A percentile compares a stretch with the other conserved stretches of the same genome.
Conservation (phyloP, 2,329 filamentous ascomycete species). For the Aspergillus novoparasiticus region DNA sequence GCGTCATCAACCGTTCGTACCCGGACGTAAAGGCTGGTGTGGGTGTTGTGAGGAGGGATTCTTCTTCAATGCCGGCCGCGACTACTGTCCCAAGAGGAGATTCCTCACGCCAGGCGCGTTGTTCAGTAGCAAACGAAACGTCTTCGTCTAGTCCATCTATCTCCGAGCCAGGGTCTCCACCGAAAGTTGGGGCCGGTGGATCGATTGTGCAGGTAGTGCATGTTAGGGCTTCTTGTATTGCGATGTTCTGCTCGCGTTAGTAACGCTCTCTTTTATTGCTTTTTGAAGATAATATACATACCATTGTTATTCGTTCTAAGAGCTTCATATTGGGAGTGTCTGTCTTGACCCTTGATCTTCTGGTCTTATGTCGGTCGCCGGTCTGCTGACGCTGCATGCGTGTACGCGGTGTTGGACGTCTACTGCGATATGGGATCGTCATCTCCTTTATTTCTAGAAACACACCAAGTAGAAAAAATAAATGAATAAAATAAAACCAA, state of each 20-base stretch:
- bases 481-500: not conserved
- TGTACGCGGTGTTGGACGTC: not conserved
- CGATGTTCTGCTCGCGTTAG: constrained; percentile 9
- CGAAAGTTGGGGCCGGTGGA: constrained; percentile 20
- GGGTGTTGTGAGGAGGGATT: constrained; percentile 8
- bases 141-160: constrained; percentile 20
- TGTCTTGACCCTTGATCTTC: not conserved
- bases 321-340: not conserved
- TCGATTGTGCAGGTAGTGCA: constrained; percentile 27
- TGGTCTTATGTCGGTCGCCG: not conserved
- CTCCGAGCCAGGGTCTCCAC: constrained; percentile 18
- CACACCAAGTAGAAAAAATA: not conserved
- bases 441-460: not conserved
- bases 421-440: not conserved
- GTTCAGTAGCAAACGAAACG: constrained; percentile 20
- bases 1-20: constrained; percentile 16
- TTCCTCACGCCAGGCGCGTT: not conserved
- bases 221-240: constrained; percentile 29
- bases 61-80: not conserved
- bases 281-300: not conserved
- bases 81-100: not conserved
- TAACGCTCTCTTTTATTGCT: not conserved
- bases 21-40: constrained; percentile 9
- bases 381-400: not conserved
- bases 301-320: not conserved